Base-by-base conservation (phyloP, 139 green algal genomes). In the Chlamydomonas incerta region DNA sequence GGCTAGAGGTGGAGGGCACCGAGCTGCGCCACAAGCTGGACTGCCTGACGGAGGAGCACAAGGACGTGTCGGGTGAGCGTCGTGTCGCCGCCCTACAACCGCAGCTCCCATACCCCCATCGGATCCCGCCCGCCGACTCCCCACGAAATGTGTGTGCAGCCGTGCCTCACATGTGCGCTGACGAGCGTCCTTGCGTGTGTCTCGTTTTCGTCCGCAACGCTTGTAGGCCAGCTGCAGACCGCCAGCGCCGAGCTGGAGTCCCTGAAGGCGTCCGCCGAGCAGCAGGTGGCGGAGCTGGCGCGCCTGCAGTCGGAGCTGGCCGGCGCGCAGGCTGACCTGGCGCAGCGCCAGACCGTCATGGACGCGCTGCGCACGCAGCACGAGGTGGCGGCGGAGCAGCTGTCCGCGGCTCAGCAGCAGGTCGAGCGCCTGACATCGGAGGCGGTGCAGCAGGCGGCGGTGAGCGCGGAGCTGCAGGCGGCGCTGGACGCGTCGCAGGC, bases 261-360 rank as follows among this genome's bases (percentile, higher is more conserved):
- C 2, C 2, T 15, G 11, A 72, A 70, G 63, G n/a, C 29, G 6
- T 0, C n/a, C 29, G 5, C 3, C 63, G 63, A 91, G 77, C 66
- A 74, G 50, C 74, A 85, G 86, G 74, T 87, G n/a, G 57, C 67
- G 13, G 80, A 94, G 35, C 33, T 87, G 58, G 74, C 15, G 46
- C 72, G 55, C 63, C 37, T 57, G 37, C 63, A 55, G 24, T 28
- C 24, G 57, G 35, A 69, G 46, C 74, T 81, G 31, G 57, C 57
- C 18, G 26, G 13, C 23, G 65, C 41, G 21, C 70, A 74, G 28
- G 57, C 37, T 1, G 69, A 20, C 37, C n/a, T 75, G 70, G 14
- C 2, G 23, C 13, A 75, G 26, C 70, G 70, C 26, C 21, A 57
- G 13, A 24, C 26, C 41, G 15, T 3, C 41, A 52, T 29, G 1